Evolutionary conservation across 805 yeast species (phyloP), one percentile per base, ranked within the genome.

Genomic region (Monosporozyma yasuniensis): DNA sequence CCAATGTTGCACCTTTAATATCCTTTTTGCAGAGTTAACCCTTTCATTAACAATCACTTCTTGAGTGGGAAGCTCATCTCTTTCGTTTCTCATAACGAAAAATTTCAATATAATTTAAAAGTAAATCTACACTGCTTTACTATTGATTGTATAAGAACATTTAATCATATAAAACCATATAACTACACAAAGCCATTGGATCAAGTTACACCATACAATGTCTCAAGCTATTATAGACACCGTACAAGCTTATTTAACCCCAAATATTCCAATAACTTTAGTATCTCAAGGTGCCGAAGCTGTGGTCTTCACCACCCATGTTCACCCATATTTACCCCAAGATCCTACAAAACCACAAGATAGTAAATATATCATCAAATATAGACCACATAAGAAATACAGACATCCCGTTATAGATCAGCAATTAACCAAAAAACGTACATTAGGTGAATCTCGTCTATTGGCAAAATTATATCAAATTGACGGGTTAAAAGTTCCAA

Each of bases 251-350:
- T 66, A 72, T 21, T 61, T 83, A 21, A 60, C 64, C 2, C 74
- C 77, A 1, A 70, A 75, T 41, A 70, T 83, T 6, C 78, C 81
- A 0, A 61, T 84, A 4, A 59, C 65, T 1, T 70, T 78, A 27
- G 70, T 88, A 2, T 85, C 95, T 0, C 96, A 88, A 61, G 96
- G 96, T 23, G 96, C 96, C 1, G 96, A 88, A 64, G 95, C 96
- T 0, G 73, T 87, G 10, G 89, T 87, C 2, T 86, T 85, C 64
- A 63, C 71, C 11, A 75, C 91, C 0, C 52, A 64, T 1, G 61
- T 62, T 2, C 96, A 88, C 64, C 96, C 96, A 23, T 88, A 84
- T 61, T 60, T 74, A 23, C 74, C 80, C 8, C 47, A 47, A 1
- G 53, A 55, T 12, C 27, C 56, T 1, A 11, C 11, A 16, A 51